Conservation (phyloP, 169 alveolate genomes). For the Plasmodium knowlesi region DNA sequence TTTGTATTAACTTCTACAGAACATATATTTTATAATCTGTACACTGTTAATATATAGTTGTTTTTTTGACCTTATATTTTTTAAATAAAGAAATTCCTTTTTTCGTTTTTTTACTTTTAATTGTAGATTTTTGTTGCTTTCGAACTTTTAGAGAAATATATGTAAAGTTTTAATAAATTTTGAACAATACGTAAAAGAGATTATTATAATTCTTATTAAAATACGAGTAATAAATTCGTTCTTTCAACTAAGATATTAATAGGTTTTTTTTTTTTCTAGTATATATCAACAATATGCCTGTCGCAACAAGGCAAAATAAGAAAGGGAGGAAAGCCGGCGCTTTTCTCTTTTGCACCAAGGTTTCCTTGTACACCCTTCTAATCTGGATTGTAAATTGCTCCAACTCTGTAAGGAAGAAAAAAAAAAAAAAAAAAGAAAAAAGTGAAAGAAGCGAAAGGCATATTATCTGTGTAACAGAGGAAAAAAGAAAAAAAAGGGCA, state of each 20-base stretch:
- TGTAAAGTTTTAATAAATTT: not conserved
- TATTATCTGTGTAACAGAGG: not conserved
- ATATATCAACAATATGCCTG: not conserved
- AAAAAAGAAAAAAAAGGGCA: not conserved
- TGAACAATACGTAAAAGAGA: not conserved
- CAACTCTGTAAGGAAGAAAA: not conserved
- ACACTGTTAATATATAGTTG: not conserved
- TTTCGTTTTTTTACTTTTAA: not conserved
- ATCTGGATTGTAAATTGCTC: not conserved
- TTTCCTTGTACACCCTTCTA: not conserved
- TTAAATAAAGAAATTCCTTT: not conserved
- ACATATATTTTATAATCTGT: not conserved
- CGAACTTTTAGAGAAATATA: not conserved
- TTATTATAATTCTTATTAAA: not conserved
- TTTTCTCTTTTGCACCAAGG: not conserved
- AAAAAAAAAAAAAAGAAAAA: not conserved
- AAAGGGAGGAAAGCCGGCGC: not conserved
- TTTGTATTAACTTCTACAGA: not conserved
- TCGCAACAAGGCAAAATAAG: not conserved
- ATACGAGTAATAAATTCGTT: not conserved
- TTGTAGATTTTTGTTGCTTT: not conserved
- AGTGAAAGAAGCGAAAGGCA: not conserved
- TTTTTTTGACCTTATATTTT: not conserved
- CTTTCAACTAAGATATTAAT: not conserved
- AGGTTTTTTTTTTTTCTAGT: not conserved